Evolutionary conservation across 768 basidiomycete genomes (phyloP).

Genomic region (Pseudohyphozyma bogoriensis): DNA sequence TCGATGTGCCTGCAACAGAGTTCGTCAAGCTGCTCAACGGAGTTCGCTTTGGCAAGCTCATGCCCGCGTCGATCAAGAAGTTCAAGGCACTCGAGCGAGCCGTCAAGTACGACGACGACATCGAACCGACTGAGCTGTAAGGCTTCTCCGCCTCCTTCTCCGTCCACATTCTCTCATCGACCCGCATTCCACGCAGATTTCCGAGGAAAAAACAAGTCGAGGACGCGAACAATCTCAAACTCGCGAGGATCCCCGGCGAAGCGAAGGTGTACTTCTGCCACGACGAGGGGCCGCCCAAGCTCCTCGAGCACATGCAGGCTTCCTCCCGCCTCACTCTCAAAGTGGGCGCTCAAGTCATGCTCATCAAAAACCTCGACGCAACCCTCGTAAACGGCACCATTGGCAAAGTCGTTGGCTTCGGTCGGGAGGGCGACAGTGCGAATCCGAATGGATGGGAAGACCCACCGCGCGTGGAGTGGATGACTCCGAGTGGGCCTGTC

Average conservation of each 20-base stretch:
- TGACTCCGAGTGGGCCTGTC: constrained; percentile 39
- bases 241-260: constrained; percentile 49
- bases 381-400: constrained; percentile 88
- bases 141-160: constrained; percentile 32
- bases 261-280: constrained; percentile 50
- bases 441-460: constrained; percentile 10
- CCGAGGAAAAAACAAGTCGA: constrained; percentile 92
- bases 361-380: constrained; percentile 81
- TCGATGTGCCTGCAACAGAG: not conserved
- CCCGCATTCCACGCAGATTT: constrained; percentile 48
- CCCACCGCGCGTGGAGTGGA: constrained; percentile 31
- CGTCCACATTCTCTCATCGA: not conserved
- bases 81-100: constrained; percentile 62
- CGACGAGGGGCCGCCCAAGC: constrained; percentile 55
- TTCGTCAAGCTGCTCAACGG: constrained; percentile 97
- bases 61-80: constrained; percentile 52
- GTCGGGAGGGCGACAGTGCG: constrained; percentile 43
- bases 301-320: constrained; percentile 86
- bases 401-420: constrained; percentile 70
- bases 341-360: constrained; percentile 77
- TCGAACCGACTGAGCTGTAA: constrained; percentile 78
- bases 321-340: constrained; percentile 59
- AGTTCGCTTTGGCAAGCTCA: constrained; percentile 81
- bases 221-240: constrained; percentile 60
- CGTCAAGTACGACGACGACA: constrained; percentile 46